These are phyloP conservation scores for Aspergillus terreus DNA, from an alignment of 2,329 filamentous ascomycete genomes.

Conservation along the genomic window DNA sequence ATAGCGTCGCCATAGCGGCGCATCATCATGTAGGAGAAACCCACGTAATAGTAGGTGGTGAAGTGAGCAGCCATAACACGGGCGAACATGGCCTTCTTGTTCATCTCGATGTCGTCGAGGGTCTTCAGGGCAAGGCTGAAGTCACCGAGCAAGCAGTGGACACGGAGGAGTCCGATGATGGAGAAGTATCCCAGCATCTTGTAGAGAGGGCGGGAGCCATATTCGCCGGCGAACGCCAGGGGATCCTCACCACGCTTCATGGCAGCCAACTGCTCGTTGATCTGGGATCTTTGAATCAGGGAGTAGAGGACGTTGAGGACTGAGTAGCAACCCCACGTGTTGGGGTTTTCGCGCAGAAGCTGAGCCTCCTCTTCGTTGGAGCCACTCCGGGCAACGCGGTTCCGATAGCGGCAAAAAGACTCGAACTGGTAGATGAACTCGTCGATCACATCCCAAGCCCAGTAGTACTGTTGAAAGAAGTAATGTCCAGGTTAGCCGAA, in stretches of 20 bases:
- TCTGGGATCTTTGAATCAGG: slow-evolving; percentile 95
- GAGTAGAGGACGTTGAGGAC: slow-evolving; percentile 99
- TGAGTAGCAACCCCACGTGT: slow-evolving; percentile 99
- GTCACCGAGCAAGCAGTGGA: slow-evolving; percentile 94
- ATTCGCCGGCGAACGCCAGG: slow-evolving; percentile 83
- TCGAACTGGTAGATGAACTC: slow-evolving; percentile 99
- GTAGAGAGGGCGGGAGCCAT: slow-evolving; percentile 90
- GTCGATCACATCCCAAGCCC: slow-evolving; percentile 99
- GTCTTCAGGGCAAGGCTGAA: slow-evolving; percentile 98
- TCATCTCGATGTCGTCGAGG: slow-evolving; percentile 97
- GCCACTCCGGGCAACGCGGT: slow-evolving; percentile 75
- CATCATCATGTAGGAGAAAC: slow-evolving; percentile 99
- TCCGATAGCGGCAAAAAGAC: slow-evolving; percentile 96
- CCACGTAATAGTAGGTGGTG: slow-evolving; percentile 99
- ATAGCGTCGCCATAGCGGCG: slow-evolving; percentile 98
- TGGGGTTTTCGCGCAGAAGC: slow-evolving; percentile 90
- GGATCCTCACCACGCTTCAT: slow-evolving; percentile 94
- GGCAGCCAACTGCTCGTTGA: slow-evolving; percentile 92
- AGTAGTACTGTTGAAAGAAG: slow-evolving; percentile 70
- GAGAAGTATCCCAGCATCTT: slow-evolving; percentile 99
- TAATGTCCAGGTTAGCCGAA: slow-evolving; percentile 3
- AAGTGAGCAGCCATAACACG: slow-evolving; percentile 99
- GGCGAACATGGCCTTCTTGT: slow-evolving; percentile 99
- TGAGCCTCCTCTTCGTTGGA: slow-evolving; percentile 90
- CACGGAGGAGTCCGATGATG: slow-evolving; percentile 92